Evolutionary conservation across 495 filamentous ascomycete genomes (phyloP).

Genomic region (Parachaetomium inaequale): DNA sequence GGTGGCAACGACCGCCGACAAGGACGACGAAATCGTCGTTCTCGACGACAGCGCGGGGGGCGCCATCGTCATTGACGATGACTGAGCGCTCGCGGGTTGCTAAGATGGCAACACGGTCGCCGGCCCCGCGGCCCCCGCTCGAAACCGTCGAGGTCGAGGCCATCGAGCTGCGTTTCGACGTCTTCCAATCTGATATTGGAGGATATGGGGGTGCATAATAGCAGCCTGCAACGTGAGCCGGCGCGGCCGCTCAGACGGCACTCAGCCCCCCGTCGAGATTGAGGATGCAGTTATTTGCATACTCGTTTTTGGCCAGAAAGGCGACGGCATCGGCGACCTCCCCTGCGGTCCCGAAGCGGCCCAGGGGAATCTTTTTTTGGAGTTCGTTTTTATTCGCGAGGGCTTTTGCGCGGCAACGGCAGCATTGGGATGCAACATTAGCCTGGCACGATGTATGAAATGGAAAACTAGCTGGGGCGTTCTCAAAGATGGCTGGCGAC

Average conservation of each 20-base stretch:
- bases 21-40: slow-evolving; percentile 47
- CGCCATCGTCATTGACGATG: slow-evolving; percentile 74
- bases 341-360: slow-evolving; percentile 61
- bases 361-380: slow-evolving; percentile 54
- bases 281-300: slow-evolving; percentile 79
- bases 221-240: no score
- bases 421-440: slow-evolving; percentile 7
- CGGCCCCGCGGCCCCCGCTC: no score
- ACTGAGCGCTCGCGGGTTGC: slow-evolving; percentile 32
- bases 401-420: neutral
- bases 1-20: slow-evolving; percentile 31
- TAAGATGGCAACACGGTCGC: neutral
- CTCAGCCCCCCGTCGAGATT: slow-evolving; percentile 84
- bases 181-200: no score
- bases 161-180: no score
- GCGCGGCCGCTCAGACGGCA: slow-evolving; percentile 13
- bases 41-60: slow-evolving; percentile 54
- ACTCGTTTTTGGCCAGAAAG: slow-evolving; percentile 73
- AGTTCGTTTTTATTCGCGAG: slow-evolving; percentile 23
- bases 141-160: no score
- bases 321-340: slow-evolving; percentile 79
- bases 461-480: neutral
- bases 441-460: neutral
- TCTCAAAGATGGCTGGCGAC: neutral
- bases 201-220: no score